Conservation (phyloP, 1,284 basidiomycete species). For the Meripilus lineatus region DNA sequence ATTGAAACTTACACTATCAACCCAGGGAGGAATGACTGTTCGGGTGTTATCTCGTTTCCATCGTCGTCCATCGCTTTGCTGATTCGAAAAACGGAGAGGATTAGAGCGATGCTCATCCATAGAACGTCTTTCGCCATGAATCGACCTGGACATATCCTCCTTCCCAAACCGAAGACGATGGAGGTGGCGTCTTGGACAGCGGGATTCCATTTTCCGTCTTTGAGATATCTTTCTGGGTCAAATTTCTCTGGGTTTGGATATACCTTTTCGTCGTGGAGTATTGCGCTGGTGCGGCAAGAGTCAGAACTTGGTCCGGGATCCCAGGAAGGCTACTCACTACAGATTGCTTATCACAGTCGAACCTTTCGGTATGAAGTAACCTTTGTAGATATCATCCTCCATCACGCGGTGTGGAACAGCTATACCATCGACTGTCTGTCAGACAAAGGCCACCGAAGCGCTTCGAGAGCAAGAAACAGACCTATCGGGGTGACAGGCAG, state of each 20-base stretch:
- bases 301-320: not conserved
- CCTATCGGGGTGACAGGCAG: constrained; percentile 25
- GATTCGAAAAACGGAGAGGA: constrained; percentile 14
- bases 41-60: constrained; percentile 9
- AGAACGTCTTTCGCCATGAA: constrained; percentile 11
- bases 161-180: constrained; percentile 10
- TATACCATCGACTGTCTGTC: not conserved
- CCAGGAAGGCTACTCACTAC: constrained; percentile 13
- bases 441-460: not conserved
- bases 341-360: constrained; percentile 23
- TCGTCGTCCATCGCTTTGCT: constrained; percentile 5
- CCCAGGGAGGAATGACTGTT: not conserved
- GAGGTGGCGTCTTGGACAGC: constrained; percentile 4
- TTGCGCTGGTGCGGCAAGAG: constrained; percentile 7
- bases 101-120: constrained; percentile 13
- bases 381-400: constrained; percentile 24
- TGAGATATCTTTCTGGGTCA: constrained; percentile 10
- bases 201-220: constrained; percentile 6
- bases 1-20: not conserved
- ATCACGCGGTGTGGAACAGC: constrained; percentile 19
- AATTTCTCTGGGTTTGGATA: constrained; percentile 12
- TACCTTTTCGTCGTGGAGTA: constrained; percentile 3
- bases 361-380: constrained; percentile 22
- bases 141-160: constrained; percentile 10
- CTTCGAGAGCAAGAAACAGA: constrained; percentile 1